Conservation (phyloP, 768 basidiomycete species). For the Hericium erinaceus region DNA sequence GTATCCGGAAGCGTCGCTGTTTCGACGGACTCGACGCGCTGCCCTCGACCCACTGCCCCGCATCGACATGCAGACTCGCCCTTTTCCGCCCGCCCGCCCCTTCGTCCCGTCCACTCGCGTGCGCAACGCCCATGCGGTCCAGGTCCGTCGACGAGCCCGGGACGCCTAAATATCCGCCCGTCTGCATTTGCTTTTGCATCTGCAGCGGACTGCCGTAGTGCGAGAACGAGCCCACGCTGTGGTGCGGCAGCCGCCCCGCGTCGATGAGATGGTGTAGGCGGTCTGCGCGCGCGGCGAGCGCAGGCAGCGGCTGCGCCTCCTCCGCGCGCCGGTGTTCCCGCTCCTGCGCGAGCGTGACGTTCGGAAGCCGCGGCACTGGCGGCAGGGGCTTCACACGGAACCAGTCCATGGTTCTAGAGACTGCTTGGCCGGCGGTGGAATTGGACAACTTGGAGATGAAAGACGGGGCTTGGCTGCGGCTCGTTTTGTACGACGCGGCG, state of each 20-base stretch:
- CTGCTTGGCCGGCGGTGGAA: constrained; percentile 5
- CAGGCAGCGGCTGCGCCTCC: constrained; percentile 39
- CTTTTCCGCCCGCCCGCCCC: constrained; percentile 3
- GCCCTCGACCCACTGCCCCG: background rate
- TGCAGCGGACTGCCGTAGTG: background rate
- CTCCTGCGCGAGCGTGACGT: constrained; percentile 34
- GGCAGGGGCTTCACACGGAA: constrained; percentile 46
- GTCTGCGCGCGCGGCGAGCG: constrained; percentile 42
- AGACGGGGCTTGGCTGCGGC: constrained; percentile 38
- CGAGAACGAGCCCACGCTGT: constrained; percentile 25
- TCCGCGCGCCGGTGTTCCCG: constrained; percentile 34
- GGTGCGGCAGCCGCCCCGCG: constrained; percentile 44
- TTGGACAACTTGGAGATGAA: constrained; percentile 30
- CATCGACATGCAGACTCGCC: background rate
- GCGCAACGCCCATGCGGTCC: background rate
- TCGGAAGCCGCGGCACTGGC: constrained; percentile 44
- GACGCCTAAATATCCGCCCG: background rate
- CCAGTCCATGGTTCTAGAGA: constrained; percentile 21
- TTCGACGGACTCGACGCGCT: background rate
- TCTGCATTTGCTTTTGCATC: background rate
- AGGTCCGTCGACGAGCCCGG: background rate
- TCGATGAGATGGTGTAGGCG: constrained; percentile 40
- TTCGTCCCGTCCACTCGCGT: constrained; percentile 2
- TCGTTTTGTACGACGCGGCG: constrained; percentile 28
- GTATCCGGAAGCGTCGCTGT: background rate